Evolutionary conservation across 352 stramenopile genomes (phyloP).

Genomic region (Pelagophyceae sp.): DNA sequence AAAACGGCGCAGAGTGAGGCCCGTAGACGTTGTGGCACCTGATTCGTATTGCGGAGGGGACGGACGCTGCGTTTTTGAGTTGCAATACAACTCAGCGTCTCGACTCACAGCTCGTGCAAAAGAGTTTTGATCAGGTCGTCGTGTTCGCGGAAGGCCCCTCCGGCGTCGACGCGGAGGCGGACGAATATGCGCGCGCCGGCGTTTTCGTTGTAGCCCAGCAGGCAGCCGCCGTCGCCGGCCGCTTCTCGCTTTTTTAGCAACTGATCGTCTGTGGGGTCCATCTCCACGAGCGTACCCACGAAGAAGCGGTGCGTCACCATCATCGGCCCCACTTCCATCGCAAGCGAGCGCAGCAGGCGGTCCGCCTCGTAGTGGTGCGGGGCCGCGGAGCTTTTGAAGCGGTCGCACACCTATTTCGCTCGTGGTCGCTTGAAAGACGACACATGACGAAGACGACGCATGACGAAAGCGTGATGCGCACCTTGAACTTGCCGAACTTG

Average conservation of each 20-base stretch:
- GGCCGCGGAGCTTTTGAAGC: background rate
- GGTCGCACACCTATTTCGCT: background rate
- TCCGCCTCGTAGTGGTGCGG: slow-evolving; percentile 1
- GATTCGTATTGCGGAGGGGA: background rate
- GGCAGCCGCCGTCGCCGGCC: background rate
- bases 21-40: slow-evolving; percentile 10
- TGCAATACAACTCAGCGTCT: too few relatives aligned
- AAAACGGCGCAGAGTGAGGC: background rate
- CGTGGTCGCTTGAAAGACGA: background rate
- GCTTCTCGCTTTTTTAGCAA: background rate
- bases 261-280: slow-evolving; percentile 7
- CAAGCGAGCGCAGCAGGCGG: background rate
- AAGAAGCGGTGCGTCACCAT: background rate
- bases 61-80: background rate
- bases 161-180: background rate
- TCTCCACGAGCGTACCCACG: background rate
- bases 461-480: background rate
- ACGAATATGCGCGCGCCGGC: slow-evolving; percentile 1
- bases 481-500: slow-evolving; percentile 6
- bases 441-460: background rate
- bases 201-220: slow-evolving; percentile 17
- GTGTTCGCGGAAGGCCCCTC: background rate
- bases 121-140: slow-evolving; percentile 5
- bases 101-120: background rate
- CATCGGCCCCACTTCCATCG: background rate